Evolutionary conservation across 2,329 filamentous ascomycete genomes (phyloP), one percentile per base, ranked within the genome.

Genomic region (Keithomyces neogunnii): DNA sequence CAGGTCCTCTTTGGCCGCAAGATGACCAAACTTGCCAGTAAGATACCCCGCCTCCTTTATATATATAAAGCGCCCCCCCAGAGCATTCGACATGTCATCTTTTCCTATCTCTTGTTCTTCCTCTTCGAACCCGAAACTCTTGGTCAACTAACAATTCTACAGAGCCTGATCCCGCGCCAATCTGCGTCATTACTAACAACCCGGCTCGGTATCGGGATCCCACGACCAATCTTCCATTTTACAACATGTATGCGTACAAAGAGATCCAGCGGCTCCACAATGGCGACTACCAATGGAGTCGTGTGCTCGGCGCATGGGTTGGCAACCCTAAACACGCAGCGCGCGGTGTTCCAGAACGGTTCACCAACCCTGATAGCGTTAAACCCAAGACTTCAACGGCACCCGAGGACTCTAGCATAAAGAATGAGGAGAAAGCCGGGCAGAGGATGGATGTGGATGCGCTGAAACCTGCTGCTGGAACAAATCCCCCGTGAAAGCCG

Each of bases 161-260:
- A 80, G 77, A 81, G 61, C 78, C 76, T 19, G 63, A 75, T 3
- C 71, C 76, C 11, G 63, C 68, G 1, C 71, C 78, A 13, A 73
- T 85, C 33, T 99, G 93, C 66, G 85, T 84, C 47, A 91, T 97
- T 63, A 96, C 89, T 1, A 86, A 85, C 61, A 80, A 85, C 49
- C 81, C 85, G 4, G 93, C 92, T 10, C 82, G 82, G 50, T 97
- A 95, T 67, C 81, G 84, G 29, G 93, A 99, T 66, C 89, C 90
- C 0, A 79, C 81, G 58, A 97, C 92, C 0, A 88, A 88, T 0
- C 76, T 97, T 13, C 82, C 85, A 1, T 99, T 92, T 68, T 79
- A 82, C 56, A 92, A 92, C 64, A 74, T 82, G 43, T 80, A 85
- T 55, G 91, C 90, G 0, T 96, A 90, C 69, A 82, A 82, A 60